These are phyloP conservation scores for Penicillium robsamsonii DNA, from an alignment of 495 filamentous ascomycete genomes.

Conservation along the genomic window DNA sequence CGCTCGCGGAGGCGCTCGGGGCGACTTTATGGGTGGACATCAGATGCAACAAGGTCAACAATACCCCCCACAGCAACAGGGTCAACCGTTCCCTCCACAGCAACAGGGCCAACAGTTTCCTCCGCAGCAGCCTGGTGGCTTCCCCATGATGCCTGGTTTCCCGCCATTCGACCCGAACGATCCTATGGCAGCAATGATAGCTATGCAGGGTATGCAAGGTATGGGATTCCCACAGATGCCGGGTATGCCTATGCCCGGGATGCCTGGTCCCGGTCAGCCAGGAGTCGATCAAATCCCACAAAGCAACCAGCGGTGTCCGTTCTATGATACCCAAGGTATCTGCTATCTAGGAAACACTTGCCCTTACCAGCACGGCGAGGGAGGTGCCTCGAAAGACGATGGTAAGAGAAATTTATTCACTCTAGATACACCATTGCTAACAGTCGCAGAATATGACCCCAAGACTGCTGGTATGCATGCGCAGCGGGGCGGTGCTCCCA, in stretches of 20 bases:
- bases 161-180: slow-evolving; percentile 60
- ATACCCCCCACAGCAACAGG: not conserved
- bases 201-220: slow-evolving; percentile 70
- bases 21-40: slow-evolving; percentile 42
- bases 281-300: slow-evolving; percentile 30
- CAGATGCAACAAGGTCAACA: slow-evolving; percentile 18
- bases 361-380: slow-evolving; percentile 77
- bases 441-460: slow-evolving; percentile 77
- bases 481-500: slow-evolving; percentile 22
- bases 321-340: slow-evolving; percentile 86
- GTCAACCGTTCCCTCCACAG: not conserved
- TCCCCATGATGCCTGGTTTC: slow-evolving; percentile 52
- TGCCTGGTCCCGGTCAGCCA: slow-evolving; percentile 34
- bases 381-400: slow-evolving; percentile 49
- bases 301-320: slow-evolving; percentile 65
- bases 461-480: slow-evolving; percentile 56
- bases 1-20: slow-evolving; percentile 57
- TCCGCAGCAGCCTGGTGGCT: slow-evolving; percentile 33
- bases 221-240: slow-evolving; percentile 62
- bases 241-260: slow-evolving; percentile 49
- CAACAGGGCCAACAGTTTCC: slow-evolving; percentile 24
- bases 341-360: slow-evolving; percentile 77
- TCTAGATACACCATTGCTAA: slow-evolving; percentile 18
- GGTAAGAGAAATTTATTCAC: slow-evolving; percentile 37
- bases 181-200: slow-evolving; percentile 67